These are phyloP conservation scores for Conidiobolus coronatus DNA, from an alignment of 371 early-diverging fungal species.

Conservation along the genomic window DNA sequence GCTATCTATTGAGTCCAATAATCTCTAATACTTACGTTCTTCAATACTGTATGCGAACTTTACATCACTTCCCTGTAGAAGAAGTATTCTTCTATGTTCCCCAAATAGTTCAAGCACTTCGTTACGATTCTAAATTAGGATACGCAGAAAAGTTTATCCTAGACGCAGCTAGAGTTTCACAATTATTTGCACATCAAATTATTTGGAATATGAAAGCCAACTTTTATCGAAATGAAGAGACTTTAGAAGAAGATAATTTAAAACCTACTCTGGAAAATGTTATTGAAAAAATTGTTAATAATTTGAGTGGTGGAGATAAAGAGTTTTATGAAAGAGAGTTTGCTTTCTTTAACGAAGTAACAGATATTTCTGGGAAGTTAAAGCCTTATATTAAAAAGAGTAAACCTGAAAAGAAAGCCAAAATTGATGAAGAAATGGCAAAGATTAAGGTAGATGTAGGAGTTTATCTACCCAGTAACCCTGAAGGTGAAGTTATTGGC, in stretches of 20 bases:
- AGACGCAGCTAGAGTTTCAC: slow-evolving; percentile 74
- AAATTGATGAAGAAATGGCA: slow-evolving; percentile 93
- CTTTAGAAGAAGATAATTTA: slow-evolving; percentile 42
- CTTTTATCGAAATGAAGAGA: slow-evolving; percentile 72
- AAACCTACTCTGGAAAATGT: slow-evolving; percentile 76
- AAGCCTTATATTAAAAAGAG: slow-evolving; percentile 84
- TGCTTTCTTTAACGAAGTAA: slow-evolving; percentile 81
- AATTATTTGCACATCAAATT: slow-evolving; percentile 95
- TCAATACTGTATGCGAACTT: slow-evolving; percentile 79
- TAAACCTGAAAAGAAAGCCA: slow-evolving; percentile 85
- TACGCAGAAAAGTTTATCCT: slow-evolving; percentile 85
- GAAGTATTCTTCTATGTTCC: slow-evolving; percentile 95
- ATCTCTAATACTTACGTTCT: slow-evolving; percentile 60
- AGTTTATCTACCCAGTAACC: slow-evolving; percentile 95
- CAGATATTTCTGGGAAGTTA: slow-evolving; percentile 89
- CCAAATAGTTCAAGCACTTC: slow-evolving; percentile 94
- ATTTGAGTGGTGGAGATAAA: slow-evolving; percentile 64
- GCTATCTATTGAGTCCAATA: slow-evolving; percentile 41
- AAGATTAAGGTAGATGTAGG: slow-evolving; percentile 88
- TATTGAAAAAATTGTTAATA: slow-evolving; percentile 43
- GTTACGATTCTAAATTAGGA: slow-evolving; percentile 51
- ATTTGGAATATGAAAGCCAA: slow-evolving; percentile 99
- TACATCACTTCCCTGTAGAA: slow-evolving; percentile 77
- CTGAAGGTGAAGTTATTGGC: slow-evolving; percentile 83
- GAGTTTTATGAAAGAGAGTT: slow-evolving; percentile 88